phyloP scores from a whole-genome alignment of 2,329 filamentous ascomycete genomes.

The Hypoxylon sp. region DNA sequence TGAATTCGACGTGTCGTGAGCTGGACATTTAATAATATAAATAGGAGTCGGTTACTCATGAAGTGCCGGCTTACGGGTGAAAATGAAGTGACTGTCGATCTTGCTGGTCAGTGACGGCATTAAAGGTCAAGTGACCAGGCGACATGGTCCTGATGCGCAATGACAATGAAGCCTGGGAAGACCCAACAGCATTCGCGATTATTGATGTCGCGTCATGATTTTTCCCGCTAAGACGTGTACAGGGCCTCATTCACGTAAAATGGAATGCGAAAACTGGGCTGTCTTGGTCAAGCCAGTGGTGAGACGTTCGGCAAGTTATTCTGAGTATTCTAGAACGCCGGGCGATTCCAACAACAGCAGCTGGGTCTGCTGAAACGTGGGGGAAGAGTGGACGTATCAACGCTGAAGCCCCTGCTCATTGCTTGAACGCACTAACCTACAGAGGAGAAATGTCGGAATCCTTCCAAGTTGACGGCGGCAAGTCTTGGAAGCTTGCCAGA shows the following conservation, averaged over 20 bases:
- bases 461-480: conserved; percentile 29
- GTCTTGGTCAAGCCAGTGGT: conserved; percentile 22
- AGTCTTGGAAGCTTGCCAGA: conserved; percentile 17
- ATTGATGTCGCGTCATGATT: conserved; percentile 29
- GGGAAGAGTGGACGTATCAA: conserved; percentile 41
- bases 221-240: conserved; percentile 19
- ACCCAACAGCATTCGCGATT: conserved; percentile 12
- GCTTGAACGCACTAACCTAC: conserved; percentile 24
- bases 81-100: conserved; percentile 29
- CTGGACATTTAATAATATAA: conserved; percentile 18
- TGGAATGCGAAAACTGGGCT: conserved; percentile 15
- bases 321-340: conserved; percentile 49
- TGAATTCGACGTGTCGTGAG: conserved; percentile 14
- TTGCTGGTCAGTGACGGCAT: conserved; percentile 34
- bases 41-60: conserved; percentile 34
- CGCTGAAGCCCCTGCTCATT: conserved; percentile 26
- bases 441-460: conserved; percentile 31
- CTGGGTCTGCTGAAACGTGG: conserved; percentile 47
- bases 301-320: conserved; percentile 41
- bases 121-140: conserved; percentile 30
- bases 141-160: conserved; percentile 25
- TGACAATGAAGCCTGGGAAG: conserved; percentile 1
- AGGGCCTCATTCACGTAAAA: conserved; percentile 25
- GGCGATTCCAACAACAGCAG: conserved; percentile 40
- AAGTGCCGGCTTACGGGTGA: conserved; percentile 30